Evolutionary conservation across 2,329 filamentous ascomycete species (phyloP), one percentile per base, ranked within the genome.

Genomic region (Fusarium nematophilum): DNA sequence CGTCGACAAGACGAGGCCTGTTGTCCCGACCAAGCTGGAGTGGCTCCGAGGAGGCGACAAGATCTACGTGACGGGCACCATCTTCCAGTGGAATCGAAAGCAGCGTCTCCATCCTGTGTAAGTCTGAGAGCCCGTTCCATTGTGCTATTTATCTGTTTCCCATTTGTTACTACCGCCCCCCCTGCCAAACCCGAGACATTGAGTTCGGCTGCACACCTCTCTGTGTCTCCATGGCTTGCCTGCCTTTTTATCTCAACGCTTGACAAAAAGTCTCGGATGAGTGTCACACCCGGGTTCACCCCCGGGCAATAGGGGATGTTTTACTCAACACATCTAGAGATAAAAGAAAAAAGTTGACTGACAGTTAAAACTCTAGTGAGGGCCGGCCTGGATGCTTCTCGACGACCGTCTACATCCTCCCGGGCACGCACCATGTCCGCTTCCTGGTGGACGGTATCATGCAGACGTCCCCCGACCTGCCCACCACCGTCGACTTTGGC

Each of bases 21-120:
- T 91, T 7, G 91, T 98, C 34, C 91, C 92, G 2, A 96, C 92
- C 2, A 80, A 85, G 53, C 87, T 99, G 54, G 91, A 96, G 76
- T 99, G 95, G 95, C 85, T 85, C 64, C 85, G 86, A 8, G 87
- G 87, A 46, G 93, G 91, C 54, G 91, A 96, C 53, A 96, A 93
- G 76, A 87, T 98, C 62, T 99, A 97, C 74, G 93, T 99, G 38
- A 99, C 95, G 1, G 94, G 94, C 64, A 98, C 95, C 15, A 97
- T 98, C 72, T 96, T 96, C 68, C 91, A 94, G 74, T 99, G 95
- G 95, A 93, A 96, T 77, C 90, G 90, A 74, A 98, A 98, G 78
- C 96, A 93, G 73, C 87, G 90, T 67, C 81, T 99, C 71, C 87
- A 93, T 75, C 88, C 86, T 75, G 89, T 92, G 93, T 96, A 85